Evolutionary conservation across 75 land plant species (phyloP), one percentile per base, ranked within the genome.

Genomic region (Selaginella moellendorffii): DNA sequence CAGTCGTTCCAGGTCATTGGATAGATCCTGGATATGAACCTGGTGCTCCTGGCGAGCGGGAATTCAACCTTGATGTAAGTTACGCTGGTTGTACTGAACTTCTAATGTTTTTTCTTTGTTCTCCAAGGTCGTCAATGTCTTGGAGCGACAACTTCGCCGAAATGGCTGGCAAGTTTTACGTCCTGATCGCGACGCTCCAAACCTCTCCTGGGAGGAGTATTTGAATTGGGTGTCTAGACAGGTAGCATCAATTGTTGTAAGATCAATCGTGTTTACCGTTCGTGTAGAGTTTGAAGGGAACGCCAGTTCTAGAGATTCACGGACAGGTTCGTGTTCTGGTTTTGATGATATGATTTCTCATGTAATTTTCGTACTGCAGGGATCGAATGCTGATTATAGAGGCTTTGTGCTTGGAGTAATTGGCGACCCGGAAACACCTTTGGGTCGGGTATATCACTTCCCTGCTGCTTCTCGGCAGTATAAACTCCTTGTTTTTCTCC

Each of bases 1-100:
- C 71, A 52, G 36, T 77, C 20, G 67, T 63, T 29, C 79, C 79
- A 27, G 79, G 79, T 36, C 79, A 77, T 59, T 72, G 71, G 76
- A 77, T 77, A 26, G 79, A 77, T 36, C 70, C 76, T 28, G 66
- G 76, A 28, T 25, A 27, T 28, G 79, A 77, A 30, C 46, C 71
- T 31, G 79, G 79, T 12, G 79, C 79, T 30, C 53, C 76, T 21
- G 79, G 79, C n/a, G 79, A 77, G 63, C 79, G 79, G 9, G 79
- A 77, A 26, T 77, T 77, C 58, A 77, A 77, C 23, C 53, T 73
- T 29, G 79, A 77, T 28, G 76, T 77, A n/a, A n/a, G n/a, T n/a
- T n/a, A n/a, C n/a, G n/a, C n/a, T n/a, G n/a, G n/a, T n/a, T n/a
- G n/a, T n/a, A n/a, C n/a, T n/a, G n/a, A n/a, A n/a, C n/a, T n/a